Base-by-base conservation (phyloP, 2,329 filamentous ascomycete species). In the Plenodomus lindquistii region DNA sequence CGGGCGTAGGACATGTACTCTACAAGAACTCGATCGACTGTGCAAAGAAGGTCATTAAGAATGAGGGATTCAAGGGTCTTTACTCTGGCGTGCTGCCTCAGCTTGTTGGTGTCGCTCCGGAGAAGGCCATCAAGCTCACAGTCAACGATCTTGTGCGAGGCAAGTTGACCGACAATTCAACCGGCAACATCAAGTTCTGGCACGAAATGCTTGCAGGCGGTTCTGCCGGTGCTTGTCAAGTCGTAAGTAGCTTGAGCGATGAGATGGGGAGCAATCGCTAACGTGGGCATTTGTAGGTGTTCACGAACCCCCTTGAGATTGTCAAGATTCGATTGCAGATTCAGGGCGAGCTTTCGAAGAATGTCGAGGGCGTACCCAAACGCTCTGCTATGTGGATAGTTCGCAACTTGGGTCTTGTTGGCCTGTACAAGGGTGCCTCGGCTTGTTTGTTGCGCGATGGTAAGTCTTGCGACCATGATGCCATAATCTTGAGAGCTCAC, bases 1-100 rank as follows among this genome's bases (percentile, higher is more conserved):
- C 64, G 16, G 84, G 87, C 42, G 90, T 92, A 1, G 94, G 94
- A 48, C 87, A 96, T 73, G 81, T 88, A 53, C 77, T 97, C 53
- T 99, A 99, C 78, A 96, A 96, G 76, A 99, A 99, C 80, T 97
- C 93, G 39, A 76, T 96, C 56, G 94, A 99, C 75, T 99, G 94
- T 73, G 91, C 92, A 53, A 86, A 83, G 71, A 99, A 97, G 77
- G 92, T 99, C 35, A 79, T 97, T 55, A 85, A 86, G 55, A 97
- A 97, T 67, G 94, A 99, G 75, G 94, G 94, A 47, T 82, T 96
- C 73, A 81, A 80, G 34, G 94, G 94, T 18, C 76, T 99, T 41
- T 99, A 99, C 78, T 96, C 93, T 41, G 94, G 94, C 69, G 91
- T 99, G 17, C 74, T 97, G 43, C 94, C 94, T 10, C 94, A 99